Evolutionary conservation across 345 rosid genomes (phyloP), one percentile per base, ranked within the genome.

Genomic region (Syzygium oleosum): DNA sequence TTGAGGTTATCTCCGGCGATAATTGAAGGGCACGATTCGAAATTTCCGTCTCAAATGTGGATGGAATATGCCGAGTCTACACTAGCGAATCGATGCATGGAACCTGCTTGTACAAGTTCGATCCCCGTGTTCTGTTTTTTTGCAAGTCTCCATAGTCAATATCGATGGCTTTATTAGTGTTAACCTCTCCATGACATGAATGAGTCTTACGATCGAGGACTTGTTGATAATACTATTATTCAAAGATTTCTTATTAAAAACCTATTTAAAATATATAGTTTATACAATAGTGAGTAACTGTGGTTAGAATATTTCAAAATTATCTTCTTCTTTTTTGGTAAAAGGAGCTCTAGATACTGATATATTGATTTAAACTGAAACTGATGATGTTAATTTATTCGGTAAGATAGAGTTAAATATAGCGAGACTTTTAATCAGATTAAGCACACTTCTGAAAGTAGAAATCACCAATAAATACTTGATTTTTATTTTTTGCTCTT

Each of bases 371-470:
- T 63, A 3, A 15, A 63, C 10, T 8, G 11, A 29, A 63, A 29
- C 5, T n/a, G 3, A 63, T 16, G 17, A 61, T 61, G 19, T n/a
- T 6, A 61, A 61, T n/a, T 7, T 2, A 31, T 7, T 0, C 0
- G 10, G 29, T 29, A 14, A n/a, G 77, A 63, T 63, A 9, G 21
- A 63, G 21, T 63, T 63, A 63, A 63, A n/a, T 63, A 29, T 61
- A 29, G 29, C 29, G 77, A 16, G 77, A 63, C 77, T 12, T 29
- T 63, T 0, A 63, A 63, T 29, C 77, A 0, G 38, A 63, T 63
- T 63, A 63, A 63, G 38, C 77, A 63, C 77, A 14, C 34, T 29
- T 29, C 19, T 15, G 77, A 29, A 63, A 63, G 77, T 0, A 29
- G 38, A 63, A 63, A 14, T 7, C 8, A 63, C 10, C 16, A 7